phyloP scores from a whole-genome alignment of 1,284 basidiomycete genomes.

The Cystobasidium pallidum region DNA sequence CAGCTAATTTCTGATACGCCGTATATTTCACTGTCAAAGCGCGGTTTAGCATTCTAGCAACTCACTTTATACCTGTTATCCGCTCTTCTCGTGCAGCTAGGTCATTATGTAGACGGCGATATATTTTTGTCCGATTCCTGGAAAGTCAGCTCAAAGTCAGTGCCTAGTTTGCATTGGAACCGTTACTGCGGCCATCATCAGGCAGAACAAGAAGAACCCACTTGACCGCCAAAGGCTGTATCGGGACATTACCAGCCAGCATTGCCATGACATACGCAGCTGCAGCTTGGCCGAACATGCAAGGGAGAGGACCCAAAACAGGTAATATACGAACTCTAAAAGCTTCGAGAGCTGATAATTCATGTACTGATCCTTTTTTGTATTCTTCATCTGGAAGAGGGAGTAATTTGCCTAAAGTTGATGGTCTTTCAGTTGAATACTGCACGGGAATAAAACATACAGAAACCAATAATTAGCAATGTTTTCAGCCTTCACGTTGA shows the following conservation, averaged over 20 bases:
- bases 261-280: slow-evolving; percentile 84
- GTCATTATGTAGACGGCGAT: slow-evolving; percentile 76
- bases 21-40: too few species aligned
- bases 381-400: slow-evolving; percentile 92
- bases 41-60: too few species aligned
- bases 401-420: slow-evolving; percentile 77
- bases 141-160: neutral
- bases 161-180: too few species aligned
- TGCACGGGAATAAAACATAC: slow-evolving; percentile 45
- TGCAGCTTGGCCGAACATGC: slow-evolving; percentile 76
- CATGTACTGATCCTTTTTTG: slow-evolving; percentile 83
- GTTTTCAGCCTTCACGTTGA: too few species aligned
- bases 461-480: too few species aligned
- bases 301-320: slow-evolving; percentile 67
- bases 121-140: slow-evolving; percentile 73
- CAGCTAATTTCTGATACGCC: too few species aligned
- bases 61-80: slow-evolving; percentile 60
- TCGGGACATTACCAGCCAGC: slow-evolving; percentile 77
- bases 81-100: slow-evolving; percentile 72
- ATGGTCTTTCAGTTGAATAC: slow-evolving; percentile 92
- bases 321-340: slow-evolving; percentile 89
- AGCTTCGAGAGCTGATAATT: slow-evolving; percentile 88
- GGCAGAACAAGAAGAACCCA: slow-evolving; percentile 19
- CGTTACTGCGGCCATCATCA: too few species aligned
- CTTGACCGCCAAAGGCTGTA: slow-evolving; percentile 79